Percentiles rank a stretch among this genome's conserved stretches.
Evolutionary conservation across 805 yeast genomes (phyloP).

Genomic region (Osmozyma mogii): DNA sequence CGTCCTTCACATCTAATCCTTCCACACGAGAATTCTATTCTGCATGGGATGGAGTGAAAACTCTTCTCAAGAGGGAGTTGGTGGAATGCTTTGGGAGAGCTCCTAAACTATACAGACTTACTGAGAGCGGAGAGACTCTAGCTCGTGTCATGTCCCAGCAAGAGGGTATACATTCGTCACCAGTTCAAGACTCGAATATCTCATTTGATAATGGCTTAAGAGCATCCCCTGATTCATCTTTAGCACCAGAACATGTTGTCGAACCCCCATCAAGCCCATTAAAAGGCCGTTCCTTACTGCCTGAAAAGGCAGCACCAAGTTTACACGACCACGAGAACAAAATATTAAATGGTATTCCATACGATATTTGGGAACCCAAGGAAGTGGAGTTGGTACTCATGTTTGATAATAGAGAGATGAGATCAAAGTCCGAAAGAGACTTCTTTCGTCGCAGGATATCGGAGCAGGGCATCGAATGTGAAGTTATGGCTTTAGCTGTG

Average conservation of each 20-base stretch:
- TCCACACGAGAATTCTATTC: conserved; percentile 56
- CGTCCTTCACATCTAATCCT: conserved; percentile 53
- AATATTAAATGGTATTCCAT: conserved; percentile 18
- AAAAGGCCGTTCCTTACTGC: not conserved
- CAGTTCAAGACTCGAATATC: conserved; percentile 15
- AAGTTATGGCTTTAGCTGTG: conserved; percentile 53
- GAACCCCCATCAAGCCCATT: conserved; percentile 3
- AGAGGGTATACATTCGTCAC: conserved; percentile 24
- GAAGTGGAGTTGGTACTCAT: conserved; percentile 53
- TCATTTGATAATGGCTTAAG: conserved; percentile 31
- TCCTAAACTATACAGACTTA: conserved; percentile 53
- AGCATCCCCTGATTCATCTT: conserved; percentile 16
- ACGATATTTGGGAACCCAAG: conserved; percentile 55
- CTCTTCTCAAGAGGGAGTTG: conserved; percentile 51
- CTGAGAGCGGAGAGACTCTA: conserved; percentile 60
- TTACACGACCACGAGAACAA: conserved; percentile 19
- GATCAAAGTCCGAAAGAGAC: conserved; percentile 59
- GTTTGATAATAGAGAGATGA: conserved; percentile 77
- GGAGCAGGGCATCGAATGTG: conserved; percentile 41
- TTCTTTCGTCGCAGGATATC: conserved; percentile 54
- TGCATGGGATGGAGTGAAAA: conserved; percentile 69
- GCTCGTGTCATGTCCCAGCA: conserved; percentile 50
- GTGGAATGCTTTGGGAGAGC: conserved; percentile 46
- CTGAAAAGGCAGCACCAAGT: not conserved
- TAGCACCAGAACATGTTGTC: not conserved